phyloP scores from a whole-genome alignment of 2,329 filamentous ascomycete genomes.

The Penicillium italicum region DNA sequence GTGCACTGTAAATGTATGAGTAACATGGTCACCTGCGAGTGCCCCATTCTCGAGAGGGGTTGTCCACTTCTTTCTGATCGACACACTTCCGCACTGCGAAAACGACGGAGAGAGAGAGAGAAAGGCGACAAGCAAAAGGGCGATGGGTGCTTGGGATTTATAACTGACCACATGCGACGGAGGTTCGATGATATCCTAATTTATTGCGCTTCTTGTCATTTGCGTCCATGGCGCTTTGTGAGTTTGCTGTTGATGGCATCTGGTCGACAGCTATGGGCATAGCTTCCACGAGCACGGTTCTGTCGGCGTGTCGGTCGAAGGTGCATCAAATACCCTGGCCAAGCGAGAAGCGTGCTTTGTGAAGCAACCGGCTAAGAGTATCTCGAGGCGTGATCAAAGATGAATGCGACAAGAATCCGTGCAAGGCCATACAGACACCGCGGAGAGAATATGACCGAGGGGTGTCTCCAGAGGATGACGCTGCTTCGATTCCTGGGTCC shows the following conservation, averaged over 20 bases:
- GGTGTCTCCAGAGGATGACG: slow-evolving; percentile 13
- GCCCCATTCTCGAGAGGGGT: not conserved
- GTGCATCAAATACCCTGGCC: slow-evolving; percentile 27
- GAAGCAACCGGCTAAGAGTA: not conserved
- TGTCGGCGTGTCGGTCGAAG: slow-evolving; percentile 16
- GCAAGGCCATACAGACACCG: slow-evolving; percentile 17
- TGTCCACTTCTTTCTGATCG: not conserved
- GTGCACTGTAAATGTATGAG: slow-evolving; percentile 61
- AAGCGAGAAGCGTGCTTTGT: not conserved
- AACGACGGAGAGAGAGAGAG: not conserved
- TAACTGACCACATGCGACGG: slow-evolving; percentile 87
- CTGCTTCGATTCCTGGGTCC: slow-evolving; percentile 10
- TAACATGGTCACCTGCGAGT: slow-evolving; percentile 2
- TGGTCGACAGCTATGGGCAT: slow-evolving; percentile 39
- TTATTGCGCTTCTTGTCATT: slow-evolving; percentile 76
- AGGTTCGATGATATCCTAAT: slow-evolving; percentile 90
- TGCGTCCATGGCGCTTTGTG: slow-evolving; percentile 38
- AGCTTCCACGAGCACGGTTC: slow-evolving; percentile 29
- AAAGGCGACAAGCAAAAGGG: not conserved
- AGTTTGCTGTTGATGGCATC: slow-evolving; percentile 33
- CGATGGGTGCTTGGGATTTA: not conserved
- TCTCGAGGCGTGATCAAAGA: slow-evolving; percentile 4
- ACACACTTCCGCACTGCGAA: not conserved
- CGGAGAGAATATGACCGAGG: slow-evolving; percentile 9
- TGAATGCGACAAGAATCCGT: slow-evolving; percentile 7